These are phyloP conservation scores for Diphasiastrum complanatum DNA, from an alignment of 83 land plant species.

Conservation along the genomic window DNA sequence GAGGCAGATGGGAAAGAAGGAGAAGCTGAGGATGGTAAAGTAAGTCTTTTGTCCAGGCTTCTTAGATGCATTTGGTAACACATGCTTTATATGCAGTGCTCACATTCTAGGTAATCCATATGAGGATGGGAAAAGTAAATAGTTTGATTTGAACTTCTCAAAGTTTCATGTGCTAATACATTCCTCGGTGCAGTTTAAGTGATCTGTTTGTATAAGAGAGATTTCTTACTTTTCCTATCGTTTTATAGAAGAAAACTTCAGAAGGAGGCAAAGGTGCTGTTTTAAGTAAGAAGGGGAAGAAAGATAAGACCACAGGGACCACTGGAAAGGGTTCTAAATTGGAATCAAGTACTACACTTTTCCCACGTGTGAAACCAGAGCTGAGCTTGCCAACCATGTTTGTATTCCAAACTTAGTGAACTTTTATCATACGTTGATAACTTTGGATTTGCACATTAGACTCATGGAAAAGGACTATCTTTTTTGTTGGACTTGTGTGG, in stretches of 20 bases:
- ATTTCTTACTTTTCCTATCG: too few relatives aligned
- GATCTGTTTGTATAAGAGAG: not conserved
- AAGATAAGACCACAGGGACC: conserved; percentile 63
- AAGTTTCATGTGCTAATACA: not conserved
- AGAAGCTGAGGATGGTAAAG: too few relatives aligned
- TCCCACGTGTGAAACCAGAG: conserved; percentile 89
- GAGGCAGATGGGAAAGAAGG: conserved; percentile 69
- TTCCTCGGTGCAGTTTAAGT: not conserved
- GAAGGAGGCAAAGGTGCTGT: not conserved
- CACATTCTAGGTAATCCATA: too few relatives aligned
- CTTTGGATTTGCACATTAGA: not conserved
- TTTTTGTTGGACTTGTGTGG: not conserved
- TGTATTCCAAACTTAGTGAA: not conserved
- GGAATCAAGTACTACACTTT: conserved; percentile 46
- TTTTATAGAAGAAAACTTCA: conserved; percentile 4
- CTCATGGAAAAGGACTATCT: too few relatives aligned
- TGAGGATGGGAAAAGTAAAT: too few relatives aligned
- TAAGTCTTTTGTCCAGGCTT: too few relatives aligned
- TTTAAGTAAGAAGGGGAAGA: conserved; percentile 60
- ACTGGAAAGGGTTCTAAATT: conserved; percentile 51
- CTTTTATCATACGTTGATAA: not conserved
- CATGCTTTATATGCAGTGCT: too few relatives aligned
- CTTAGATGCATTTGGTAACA: too few relatives aligned
- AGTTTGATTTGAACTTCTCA: too few relatives aligned
- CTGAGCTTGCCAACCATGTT: conserved; percentile 76